Evolutionary conservation across 2,329 filamentous ascomycete species (phyloP).

Genomic region (Penicillium paneum): DNA sequence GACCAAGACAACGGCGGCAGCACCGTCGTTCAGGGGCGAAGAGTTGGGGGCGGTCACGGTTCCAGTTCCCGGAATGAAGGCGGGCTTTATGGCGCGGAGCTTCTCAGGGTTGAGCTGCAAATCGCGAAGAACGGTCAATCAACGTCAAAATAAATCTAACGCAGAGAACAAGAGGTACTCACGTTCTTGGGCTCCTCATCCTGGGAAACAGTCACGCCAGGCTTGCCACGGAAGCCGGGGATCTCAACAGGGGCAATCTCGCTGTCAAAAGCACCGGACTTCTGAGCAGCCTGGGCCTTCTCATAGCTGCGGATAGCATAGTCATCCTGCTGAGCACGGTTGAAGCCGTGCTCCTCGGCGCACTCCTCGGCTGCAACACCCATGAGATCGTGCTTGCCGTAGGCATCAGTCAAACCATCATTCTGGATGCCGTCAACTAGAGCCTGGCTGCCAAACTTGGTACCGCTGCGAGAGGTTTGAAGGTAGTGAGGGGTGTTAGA

Average conservation of each 20-base stretch:
- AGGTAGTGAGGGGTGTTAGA: conserved; percentile 97
- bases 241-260: conserved; percentile 92
- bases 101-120: conserved; percentile 69
- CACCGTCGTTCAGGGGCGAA: conserved; percentile 92
- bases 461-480: conserved; percentile 76
- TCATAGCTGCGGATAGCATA: conserved; percentile 96
- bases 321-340: conserved; percentile 83
- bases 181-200: conserved; percentile 96
- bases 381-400: conserved; percentile 93
- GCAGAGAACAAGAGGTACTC: conserved; percentile 23
- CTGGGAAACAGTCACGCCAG: conserved; percentile 70
- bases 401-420: conserved; percentile 92
- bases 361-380: conserved; percentile 90
- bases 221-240: conserved; percentile 85
- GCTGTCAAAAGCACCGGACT: conserved; percentile 72
- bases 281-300: conserved; percentile 82
- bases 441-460: conserved; percentile 89
- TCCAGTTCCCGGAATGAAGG: conserved; percentile 70
- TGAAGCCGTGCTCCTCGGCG: conserved; percentile 75
- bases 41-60: conserved; percentile 96
- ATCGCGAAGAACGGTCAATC: conserved; percentile 2
- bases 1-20: conserved; percentile 85
- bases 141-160: background rate
- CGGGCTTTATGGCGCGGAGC: conserved; percentile 79
- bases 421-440: conserved; percentile 89